Conservation (phyloP, 768 basidiomycete species). For the Crucibulum laeve region DNA sequence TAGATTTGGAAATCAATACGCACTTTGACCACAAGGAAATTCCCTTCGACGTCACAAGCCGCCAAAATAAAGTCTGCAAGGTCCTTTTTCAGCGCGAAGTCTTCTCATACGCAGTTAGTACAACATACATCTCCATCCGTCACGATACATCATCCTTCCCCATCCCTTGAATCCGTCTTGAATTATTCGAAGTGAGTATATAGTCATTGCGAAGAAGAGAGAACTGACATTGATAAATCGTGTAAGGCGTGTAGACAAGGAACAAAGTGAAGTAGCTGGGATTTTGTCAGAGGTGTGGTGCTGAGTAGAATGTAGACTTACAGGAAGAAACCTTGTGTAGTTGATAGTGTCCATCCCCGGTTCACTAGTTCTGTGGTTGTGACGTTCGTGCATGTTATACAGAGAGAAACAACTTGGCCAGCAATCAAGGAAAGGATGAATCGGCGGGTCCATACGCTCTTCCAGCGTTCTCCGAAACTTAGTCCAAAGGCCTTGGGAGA, state of each 20-base stretch:
- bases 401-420: conserved; percentile 81
- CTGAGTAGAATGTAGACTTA: conserved; percentile 31
- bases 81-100: conserved; percentile 2
- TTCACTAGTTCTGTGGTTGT: conserved; percentile 74
- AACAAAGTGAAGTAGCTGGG: conserved; percentile 76
- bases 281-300: neutral
- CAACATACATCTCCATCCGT: conserved; percentile 83
- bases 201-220: neutral
- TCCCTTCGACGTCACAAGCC: conserved; percentile 82
- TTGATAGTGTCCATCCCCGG: conserved; percentile 69
- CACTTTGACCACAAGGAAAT: conserved; percentile 81
- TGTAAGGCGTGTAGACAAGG: conserved; percentile 79
- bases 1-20: conserved; percentile 1
- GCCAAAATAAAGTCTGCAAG: conserved; percentile 70
- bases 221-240: conserved; percentile 76
- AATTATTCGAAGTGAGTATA: neutral
- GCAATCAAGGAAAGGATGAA: conserved; percentile 68
- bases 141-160: conserved; percentile 63
- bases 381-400: conserved; percentile 87
- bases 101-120: neutral
- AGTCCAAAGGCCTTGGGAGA: conserved; percentile 48
- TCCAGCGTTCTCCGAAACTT: conserved; percentile 59
- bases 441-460: conserved; percentile 73
- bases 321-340: conserved; percentile 84
- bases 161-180: conserved; percentile 83